Evolutionary conservation across 345 rosid genomes (phyloP).

Genomic region (Brassica nigra): DNA sequence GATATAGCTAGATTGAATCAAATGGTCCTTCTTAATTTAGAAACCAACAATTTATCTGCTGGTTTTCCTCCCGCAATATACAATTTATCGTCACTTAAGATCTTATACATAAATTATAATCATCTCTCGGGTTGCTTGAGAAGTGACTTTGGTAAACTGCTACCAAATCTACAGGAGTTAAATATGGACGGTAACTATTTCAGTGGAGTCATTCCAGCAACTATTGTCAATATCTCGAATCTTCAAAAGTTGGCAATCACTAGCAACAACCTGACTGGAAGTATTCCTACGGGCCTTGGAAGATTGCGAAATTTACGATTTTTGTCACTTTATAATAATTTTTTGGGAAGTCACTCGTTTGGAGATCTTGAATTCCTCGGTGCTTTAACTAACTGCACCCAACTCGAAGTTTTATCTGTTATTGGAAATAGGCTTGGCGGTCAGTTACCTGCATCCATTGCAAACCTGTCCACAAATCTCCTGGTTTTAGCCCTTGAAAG

Average conservation of each 20-base stretch:
- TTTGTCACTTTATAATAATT: too few species aligned
- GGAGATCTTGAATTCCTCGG: too few species aligned
- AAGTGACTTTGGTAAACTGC: background rate
- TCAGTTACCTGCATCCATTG: background rate
- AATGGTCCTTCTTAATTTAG: too few species aligned
- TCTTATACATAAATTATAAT: background rate
- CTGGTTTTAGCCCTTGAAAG: fast-evolving
- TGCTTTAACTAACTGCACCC: background rate
- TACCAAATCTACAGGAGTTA: background rate
- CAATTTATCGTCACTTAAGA: background rate
- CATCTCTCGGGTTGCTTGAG: background rate
- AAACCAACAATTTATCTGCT: background rate
- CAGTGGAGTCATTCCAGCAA: background rate
- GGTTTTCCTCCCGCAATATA: background rate
- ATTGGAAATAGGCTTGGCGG: background rate
- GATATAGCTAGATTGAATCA: background rate
- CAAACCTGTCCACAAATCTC: background rate
- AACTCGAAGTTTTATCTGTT: background rate
- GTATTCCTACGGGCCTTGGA: background rate
- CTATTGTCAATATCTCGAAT: background rate
- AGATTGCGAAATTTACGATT: too few species aligned
- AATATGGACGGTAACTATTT: background rate
- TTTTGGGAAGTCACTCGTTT: background rate
- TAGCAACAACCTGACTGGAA: background rate
- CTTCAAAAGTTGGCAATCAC: background rate